Base-by-base conservation (phyloP, 345 rosid genomes). In the Turnera subulata region DNA sequence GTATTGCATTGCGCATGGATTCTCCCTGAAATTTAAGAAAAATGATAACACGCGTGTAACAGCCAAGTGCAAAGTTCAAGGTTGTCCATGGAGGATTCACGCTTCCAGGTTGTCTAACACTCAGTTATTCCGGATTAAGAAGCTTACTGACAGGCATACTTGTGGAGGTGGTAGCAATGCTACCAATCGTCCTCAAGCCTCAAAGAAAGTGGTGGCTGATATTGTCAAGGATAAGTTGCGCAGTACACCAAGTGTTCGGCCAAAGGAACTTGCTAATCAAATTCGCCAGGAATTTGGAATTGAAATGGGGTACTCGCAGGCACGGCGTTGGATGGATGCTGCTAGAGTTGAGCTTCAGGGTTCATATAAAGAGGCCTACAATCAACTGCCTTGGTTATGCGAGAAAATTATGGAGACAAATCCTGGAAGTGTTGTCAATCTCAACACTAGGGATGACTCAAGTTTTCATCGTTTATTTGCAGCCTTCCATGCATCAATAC, bases 281-380 rank as follows among this genome's bases (percentile, higher is more conserved):
- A 68, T 68, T 32, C 62, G 18, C 15, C 42, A 49, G 47, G 72
- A 68, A 35, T 68, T 68, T 44, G 72, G 72, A 61, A 68, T 68
- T 42, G 72, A 68, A 56, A 18, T 68, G 51, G 38, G 53, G 40
- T 68, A 61, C 32, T 54, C 66, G 20, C 66, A 68, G 24, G 72
- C 59, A 14, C 55, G 66, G 56, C 62, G 72, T 1, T 59, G 72
- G 47, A 61, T 61, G 55, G 66, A 68, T 49, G 49, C 52, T 48
- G 72, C 67, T 9, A 61, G 37, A 20, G 52, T 48, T 45, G 62
- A 68, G 62, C 66, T 68, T 20, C 66, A 61, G 38, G 72, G 72
- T 50, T 68, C 67, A 14, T 61, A 61, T 46, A 68, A 56, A 50
- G 72, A 68, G 50, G 51, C 72, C 20, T 68, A 55, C 51, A 55